These are phyloP conservation scores for Grigorovia humatica DNA, from an alignment of 805 yeast genomes.

Conservation along the genomic window DNA sequence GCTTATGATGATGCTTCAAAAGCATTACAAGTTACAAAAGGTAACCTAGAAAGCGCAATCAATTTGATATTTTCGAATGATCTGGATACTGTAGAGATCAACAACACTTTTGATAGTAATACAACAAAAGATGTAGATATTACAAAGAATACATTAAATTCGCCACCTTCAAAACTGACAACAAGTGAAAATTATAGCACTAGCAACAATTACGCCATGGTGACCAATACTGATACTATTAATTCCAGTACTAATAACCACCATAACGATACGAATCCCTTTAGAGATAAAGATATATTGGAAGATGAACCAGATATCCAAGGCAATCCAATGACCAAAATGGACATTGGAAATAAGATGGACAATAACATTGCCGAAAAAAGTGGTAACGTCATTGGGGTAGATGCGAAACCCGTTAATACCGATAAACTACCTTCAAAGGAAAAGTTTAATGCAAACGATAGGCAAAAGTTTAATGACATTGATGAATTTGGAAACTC, in stretches of 20 bases:
- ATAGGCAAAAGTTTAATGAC: not conserved
- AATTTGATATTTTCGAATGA: slow-evolving; percentile 24
- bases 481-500: not conserved
- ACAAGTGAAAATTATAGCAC: not conserved
- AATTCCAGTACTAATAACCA: not conserved
- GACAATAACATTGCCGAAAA: not conserved
- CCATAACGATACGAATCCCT: not conserved
- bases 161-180: not conserved
- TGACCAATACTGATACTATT: not conserved
- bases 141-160: not conserved
- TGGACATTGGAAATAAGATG: not conserved
- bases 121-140: not conserved
- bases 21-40: slow-evolving; percentile 44
- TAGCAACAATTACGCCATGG: not conserved
- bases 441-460: not conserved
- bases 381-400: not conserved
- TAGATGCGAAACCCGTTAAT: not conserved
- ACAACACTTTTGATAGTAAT: not conserved
- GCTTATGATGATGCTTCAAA: slow-evolving; percentile 45
- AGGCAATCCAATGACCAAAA: not conserved
- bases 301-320: not conserved
- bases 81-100: slow-evolving; percentile 4
- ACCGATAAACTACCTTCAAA: not conserved
- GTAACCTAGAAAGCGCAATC: slow-evolving; percentile 58
- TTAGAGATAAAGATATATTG: not conserved